These are phyloP conservation scores for Powellomyces hirtus DNA, from an alignment of 192 early-diverging fungal genomes.

Conservation along the genomic window DNA sequence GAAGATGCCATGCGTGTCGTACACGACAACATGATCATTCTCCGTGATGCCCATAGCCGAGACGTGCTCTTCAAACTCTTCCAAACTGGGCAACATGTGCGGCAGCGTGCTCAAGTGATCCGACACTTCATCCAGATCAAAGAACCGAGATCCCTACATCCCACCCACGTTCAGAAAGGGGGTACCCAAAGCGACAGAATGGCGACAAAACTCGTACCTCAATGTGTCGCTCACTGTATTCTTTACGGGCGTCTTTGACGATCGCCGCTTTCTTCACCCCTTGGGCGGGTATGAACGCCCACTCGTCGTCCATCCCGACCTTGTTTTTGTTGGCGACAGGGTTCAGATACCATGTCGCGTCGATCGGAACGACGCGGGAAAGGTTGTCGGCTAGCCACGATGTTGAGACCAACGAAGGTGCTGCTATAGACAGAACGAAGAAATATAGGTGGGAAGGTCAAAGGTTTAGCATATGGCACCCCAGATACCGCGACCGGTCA, in stretches of 20 bases:
- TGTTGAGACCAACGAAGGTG: slow-evolving; percentile 56
- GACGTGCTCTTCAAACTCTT: slow-evolving; percentile 73
- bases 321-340: slow-evolving; percentile 46
- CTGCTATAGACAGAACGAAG: no score
- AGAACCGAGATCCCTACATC: slow-evolving; percentile 69
- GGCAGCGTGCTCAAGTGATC: slow-evolving; percentile 71
- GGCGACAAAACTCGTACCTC: slow-evolving; percentile 13
- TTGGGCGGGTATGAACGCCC: slow-evolving; percentile 27
- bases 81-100: slow-evolving; percentile 84
- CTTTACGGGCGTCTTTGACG: slow-evolving; percentile 35
- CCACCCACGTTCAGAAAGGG: not conserved
- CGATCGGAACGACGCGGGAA: slow-evolving; percentile 69
- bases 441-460: no score
- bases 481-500: no score
- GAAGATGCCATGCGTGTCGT: slow-evolving; percentile 78
- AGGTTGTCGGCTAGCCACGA: slow-evolving; percentile 62
- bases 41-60: slow-evolving; percentile 74
- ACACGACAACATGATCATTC: slow-evolving; percentile 81
- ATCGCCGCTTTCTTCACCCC: not conserved
- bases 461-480: no score
- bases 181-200: not conserved
- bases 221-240: slow-evolving; percentile 67
- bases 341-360: slow-evolving; percentile 93
- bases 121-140: slow-evolving; percentile 86
- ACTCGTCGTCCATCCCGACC: slow-evolving; percentile 8